Percentiles rank a stretch among this genome's conserved stretches.
phyloP scores from a whole-genome alignment of 2,329 filamentous ascomycete species.

The Cucurbitaria berberidis region DNA sequence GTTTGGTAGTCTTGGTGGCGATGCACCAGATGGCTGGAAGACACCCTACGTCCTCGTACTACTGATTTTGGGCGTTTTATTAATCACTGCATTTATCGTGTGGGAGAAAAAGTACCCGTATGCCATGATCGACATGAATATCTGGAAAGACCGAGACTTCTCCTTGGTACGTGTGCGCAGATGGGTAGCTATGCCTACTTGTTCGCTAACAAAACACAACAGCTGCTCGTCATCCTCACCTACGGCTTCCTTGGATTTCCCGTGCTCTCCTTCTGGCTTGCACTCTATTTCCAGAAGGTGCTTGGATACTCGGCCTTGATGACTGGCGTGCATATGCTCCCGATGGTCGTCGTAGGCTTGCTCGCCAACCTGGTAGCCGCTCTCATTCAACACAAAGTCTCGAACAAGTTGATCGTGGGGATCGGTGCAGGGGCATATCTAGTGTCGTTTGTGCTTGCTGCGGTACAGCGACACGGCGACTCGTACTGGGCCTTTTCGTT shows the following conservation, averaged over 20 bases:
- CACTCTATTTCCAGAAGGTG: conserved; percentile 69
- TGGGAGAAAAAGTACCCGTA: conserved; percentile 64
- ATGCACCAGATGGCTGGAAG: conserved; percentile 67
- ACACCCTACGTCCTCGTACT: conserved; percentile 67
- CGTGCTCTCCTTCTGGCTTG: conserved; percentile 66
- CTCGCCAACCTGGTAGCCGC: conserved; percentile 69
- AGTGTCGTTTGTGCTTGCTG: conserved; percentile 60
- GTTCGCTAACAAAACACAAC: background rate
- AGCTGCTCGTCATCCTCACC: conserved; percentile 63
- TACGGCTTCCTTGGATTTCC: conserved; percentile 70
- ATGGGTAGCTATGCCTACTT: background rate
- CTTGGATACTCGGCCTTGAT: conserved; percentile 59
- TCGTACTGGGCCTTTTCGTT: conserved; percentile 72
- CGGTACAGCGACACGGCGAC: conserved; percentile 61
- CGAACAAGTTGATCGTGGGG: conserved; percentile 68
- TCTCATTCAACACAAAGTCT: conserved; percentile 66
- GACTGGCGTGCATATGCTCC: conserved; percentile 68
- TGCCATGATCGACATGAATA: conserved; percentile 60
- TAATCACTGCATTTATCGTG: conserved; percentile 64
- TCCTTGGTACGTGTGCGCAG: conserved; percentile 55
- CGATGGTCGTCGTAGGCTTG: conserved; percentile 68
- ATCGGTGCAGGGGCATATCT: conserved; percentile 56
- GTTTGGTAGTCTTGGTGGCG: conserved; percentile 52
- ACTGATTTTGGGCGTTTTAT: conserved; percentile 63
- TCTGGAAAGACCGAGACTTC: conserved; percentile 69